Conservation (phyloP, 306 rosid species). For the Vachellia pachyceras region DNA sequence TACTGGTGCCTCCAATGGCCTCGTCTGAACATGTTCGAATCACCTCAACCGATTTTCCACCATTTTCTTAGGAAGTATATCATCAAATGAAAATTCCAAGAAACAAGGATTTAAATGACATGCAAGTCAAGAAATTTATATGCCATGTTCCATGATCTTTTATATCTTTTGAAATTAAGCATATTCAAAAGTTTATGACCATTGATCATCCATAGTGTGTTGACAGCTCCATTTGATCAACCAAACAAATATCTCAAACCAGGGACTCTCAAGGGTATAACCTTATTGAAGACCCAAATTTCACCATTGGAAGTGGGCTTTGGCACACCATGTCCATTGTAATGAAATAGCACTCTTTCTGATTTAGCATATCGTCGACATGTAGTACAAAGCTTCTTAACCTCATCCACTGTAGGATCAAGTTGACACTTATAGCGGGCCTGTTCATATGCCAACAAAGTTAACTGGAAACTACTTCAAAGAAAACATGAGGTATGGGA, state of each 20-base stretch:
- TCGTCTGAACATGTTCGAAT: no score
- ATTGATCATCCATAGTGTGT: neutral
- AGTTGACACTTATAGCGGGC: conserved; percentile 92
- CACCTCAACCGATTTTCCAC: no score
- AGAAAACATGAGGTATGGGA: conserved; percentile 31
- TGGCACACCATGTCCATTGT: conserved; percentile 99
- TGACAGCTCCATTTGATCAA: neutral
- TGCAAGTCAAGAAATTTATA: neutral
- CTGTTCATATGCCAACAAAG: conserved; percentile 55
- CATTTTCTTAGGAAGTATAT: neutral
- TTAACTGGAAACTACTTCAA: conserved; percentile 38
- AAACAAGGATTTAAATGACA: neutral
- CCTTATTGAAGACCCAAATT: conserved; percentile 99
- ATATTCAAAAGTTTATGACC: neutral
- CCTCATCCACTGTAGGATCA: conserved; percentile 97
- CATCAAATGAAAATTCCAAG: neutral
- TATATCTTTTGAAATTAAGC: neutral
- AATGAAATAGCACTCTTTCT: conserved; percentile 96
- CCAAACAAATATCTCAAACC: neutral
- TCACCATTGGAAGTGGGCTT: conserved; percentile 96
- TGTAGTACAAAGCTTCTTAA: conserved; percentile 93
- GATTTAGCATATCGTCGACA: conserved; percentile 87
- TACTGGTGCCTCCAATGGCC: no score
- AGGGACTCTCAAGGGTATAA: conserved; percentile 26
- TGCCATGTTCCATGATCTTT: neutral